Evolutionary conservation across 2,329 filamentous ascomycete species (phyloP), one percentile per base, ranked within the genome.

Genomic region (Xylariaceae sp.): DNA sequence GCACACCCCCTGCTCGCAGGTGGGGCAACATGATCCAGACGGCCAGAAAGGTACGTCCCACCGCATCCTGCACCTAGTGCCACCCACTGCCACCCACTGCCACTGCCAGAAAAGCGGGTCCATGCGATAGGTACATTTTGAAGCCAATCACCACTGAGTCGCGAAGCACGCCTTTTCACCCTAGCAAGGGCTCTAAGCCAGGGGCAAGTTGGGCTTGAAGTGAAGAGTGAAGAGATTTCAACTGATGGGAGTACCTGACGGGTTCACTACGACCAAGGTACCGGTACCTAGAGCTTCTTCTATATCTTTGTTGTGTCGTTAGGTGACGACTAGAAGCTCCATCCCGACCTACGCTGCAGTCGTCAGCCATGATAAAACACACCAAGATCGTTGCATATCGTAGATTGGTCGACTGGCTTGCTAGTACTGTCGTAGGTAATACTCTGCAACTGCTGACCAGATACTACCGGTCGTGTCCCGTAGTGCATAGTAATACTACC

Each of bases 21-120:
- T 51, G 60, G 62, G 58, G 23, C 67, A 65, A 67, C 64, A 68
- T 69, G 66, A 69, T 69, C 62, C 61, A 61, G 45, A 56, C 50
- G 9, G 57, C 62, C 61, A 61, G 45, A 56, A 52, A 11, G 57
- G 23, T 55, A 60, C 57, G 53, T 50, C 23, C n/a, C 47, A 45
- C 58, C 56, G 41, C 54, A 30, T 53, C 41, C 34, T 9, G 10
- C 34, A 23, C 30, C 23, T 35, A 4, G 13, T 15, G 9, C 30
- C 34, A 37, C 30, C 23, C 41, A 4, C 15, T 15, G 9, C 30
- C 34, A 37, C 35, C 49, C 13, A 17, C 49, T 30, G 61, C 61
- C 65, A 18, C 47, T n/a, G 66, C 66, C 63, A 65, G 65, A 67
- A 64, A 59, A 61, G 62, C 44, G 58, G 60, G 55, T 4, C 41